A percentile compares a stretch with the other conserved stretches of the same genome.
phyloP scores from a whole-genome alignment of 1,284 basidiomycete genomes.

The Porodaedalea pini region DNA sequence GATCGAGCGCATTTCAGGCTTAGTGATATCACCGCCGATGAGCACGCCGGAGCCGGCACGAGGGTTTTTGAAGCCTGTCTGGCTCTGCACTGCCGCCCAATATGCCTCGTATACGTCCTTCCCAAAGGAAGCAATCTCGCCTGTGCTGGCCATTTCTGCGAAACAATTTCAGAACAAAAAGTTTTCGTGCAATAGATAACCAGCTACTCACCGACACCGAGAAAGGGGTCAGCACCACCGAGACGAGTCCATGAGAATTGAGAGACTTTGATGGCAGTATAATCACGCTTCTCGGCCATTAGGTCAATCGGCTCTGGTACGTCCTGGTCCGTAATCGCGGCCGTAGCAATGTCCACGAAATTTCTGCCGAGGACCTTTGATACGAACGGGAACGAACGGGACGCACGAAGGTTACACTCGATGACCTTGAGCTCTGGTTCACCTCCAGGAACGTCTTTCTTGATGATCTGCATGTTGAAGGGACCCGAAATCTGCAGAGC shows the following conservation, averaged over 20 bases:
- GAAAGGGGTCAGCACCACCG: slow-evolving; percentile 92
- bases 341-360: slow-evolving; percentile 94
- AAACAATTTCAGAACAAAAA: slow-evolving; percentile 8
- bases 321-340: slow-evolving; percentile 85
- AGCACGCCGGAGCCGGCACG: slow-evolving; percentile 95
- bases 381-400: slow-evolving; percentile 98
- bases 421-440: slow-evolving; percentile 90
- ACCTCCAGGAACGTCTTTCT: slow-evolving; percentile 60
- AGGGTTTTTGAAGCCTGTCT: slow-evolving; percentile 87
- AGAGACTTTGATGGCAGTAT: slow-evolving; percentile 96
- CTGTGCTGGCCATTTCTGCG: slow-evolving; percentile 96
- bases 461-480: slow-evolving; percentile 99
- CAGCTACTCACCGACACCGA: slow-evolving; percentile 79
- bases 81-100: slow-evolving; percentile 87
- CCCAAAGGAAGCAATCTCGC: slow-evolving; percentile 98
- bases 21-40: slow-evolving; percentile 80
- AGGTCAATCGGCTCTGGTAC: slow-evolving; percentile 93
- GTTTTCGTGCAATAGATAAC: slow-evolving; percentile 1
- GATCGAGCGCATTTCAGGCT: slow-evolving; percentile 79
- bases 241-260: slow-evolving; percentile 99
- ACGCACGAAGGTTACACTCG: slow-evolving; percentile 97
- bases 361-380: slow-evolving; percentile 97
- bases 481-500: slow-evolving; percentile 97
- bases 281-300: slow-evolving; percentile 89
- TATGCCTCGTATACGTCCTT: slow-evolving; percentile 94